Base-by-base conservation (phyloP, 1,139 yeast species). In the Kurtzmaniella natalensis region DNA sequence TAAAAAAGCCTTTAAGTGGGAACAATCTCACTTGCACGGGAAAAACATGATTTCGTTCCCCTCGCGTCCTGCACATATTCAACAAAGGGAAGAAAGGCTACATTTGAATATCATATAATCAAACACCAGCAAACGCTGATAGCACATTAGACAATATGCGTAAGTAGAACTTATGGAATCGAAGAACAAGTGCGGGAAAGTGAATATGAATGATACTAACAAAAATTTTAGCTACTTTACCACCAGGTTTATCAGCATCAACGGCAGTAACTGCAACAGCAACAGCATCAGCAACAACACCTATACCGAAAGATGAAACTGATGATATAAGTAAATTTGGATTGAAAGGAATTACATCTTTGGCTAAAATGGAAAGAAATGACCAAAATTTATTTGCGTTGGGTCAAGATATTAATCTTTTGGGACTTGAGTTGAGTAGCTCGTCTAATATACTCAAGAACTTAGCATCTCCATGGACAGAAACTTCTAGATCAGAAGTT, bases 401-500 rank as follows among this genome's bases (percentile, higher is more conserved):
- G 39, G 97, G 97, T 16, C 81, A 83, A 33, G 97, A 92, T 51
- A 63, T 88, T 37, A 76, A 79, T 38, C 76, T 82, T 45, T 63
- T 85, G 28, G 94, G 94, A 13, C 63, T 87, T 32, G 84, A 85
- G 48, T 67, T 83, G 45, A 58, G 64, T 7, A 53, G 48, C 11
- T 61, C 64, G 28, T 64, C 69, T 13, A 68, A 76, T 40, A 65
- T 88, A 22, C 70, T 89, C 32, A 74, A 73, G 46, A 77, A 79
- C n/a, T 77, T 89, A 51, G 80, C 94, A 18, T 82, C 95, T 9
- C 97, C 97, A 9, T 92, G 97, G 97, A 70, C 85, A 25, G 97
- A 89, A 53, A 85, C 96, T 1, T 78, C 94, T 9, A 70, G 94
- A 48, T 80, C 88, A 37, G 89, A 84, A 46, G 95, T 89, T n/a